Percentiles rank a stretch among this genome's conserved stretches.
Evolutionary conservation across 805 yeast species (phyloP).

Genomic region (Yamadazyma insecticola): DNA sequence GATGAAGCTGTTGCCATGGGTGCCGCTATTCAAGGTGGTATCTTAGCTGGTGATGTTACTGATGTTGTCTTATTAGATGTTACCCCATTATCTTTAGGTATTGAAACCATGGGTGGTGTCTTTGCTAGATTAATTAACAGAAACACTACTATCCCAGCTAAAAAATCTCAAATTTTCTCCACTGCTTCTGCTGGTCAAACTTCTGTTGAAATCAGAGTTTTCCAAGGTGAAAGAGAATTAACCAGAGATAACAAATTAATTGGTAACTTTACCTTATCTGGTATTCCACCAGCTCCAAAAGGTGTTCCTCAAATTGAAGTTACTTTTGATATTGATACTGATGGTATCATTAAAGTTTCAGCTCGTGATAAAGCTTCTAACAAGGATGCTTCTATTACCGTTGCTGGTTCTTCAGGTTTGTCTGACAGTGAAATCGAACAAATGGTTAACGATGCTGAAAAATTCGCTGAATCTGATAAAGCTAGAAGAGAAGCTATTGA

Average conservation of each 20-base stretch:
- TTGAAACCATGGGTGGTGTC: conserved; percentile 97
- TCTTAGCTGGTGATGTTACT: conserved; percentile 89
- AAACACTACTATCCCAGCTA: conserved; percentile 95
- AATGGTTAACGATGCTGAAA: conserved; percentile 89
- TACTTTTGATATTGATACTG: conserved; percentile 94
- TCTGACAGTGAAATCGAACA: conserved; percentile 86
- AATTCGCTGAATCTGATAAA: conserved; percentile 82
- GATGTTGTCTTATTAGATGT: conserved; percentile 88
- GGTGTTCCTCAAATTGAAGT: conserved; percentile 95
- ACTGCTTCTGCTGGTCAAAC: conserved; percentile 97
- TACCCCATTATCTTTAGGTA: conserved; percentile 88
- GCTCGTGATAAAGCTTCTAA: conserved; percentile 91
- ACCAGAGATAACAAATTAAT: conserved; percentile 96
- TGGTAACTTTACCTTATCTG: conserved; percentile 93
- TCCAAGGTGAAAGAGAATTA: conserved; percentile 99
- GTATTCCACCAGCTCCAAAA: conserved; percentile 94
- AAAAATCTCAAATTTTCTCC: conserved; percentile 93
- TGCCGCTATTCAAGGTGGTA: conserved; percentile 98
- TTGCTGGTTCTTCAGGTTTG: conserved; percentile 93
- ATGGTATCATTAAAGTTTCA: conserved; percentile 93
- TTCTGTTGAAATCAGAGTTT: conserved; percentile 93
- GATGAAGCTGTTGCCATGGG: conserved; percentile 94
- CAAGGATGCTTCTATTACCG: conserved; percentile 93
- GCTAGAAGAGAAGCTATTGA: conserved; percentile 81
- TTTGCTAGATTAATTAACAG: conserved; percentile 88